Conservation (phyloP, 768 basidiomycete genomes). For the Lactifluus pinguis region DNA sequence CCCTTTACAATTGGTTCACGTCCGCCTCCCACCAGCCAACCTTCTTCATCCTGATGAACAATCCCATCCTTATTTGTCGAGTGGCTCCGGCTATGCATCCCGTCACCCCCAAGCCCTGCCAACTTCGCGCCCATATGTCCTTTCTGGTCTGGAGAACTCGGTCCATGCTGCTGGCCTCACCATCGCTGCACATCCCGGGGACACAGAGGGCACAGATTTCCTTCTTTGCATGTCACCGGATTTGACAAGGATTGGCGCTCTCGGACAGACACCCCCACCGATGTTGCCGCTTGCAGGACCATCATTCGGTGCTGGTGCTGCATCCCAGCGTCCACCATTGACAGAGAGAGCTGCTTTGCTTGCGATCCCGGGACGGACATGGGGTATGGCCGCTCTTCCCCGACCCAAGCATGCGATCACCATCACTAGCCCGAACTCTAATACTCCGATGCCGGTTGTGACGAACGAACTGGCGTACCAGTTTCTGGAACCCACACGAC, state of each 20-base stretch:
- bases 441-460: constrained; percentile 40
- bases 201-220: constrained; percentile 65
- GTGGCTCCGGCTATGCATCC: constrained; percentile 38
- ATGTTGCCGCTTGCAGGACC: constrained; percentile 32
- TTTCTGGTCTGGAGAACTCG: constrained; percentile 50
- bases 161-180: constrained; percentile 61
- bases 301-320: constrained; percentile 28
- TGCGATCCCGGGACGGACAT: constrained; percentile 74
- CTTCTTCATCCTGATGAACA: constrained; percentile 72
- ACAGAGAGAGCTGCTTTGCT: constrained; percentile 72
- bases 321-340: constrained; percentile 49
- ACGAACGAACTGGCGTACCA: constrained; percentile 80
- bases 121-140: constrained; percentile 46
- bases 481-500: constrained; percentile 60
- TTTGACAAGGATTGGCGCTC: constrained; percentile 57
- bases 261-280: constrained; percentile 53
- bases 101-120: constrained; percentile 37
- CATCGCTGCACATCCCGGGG: constrained; percentile 65
- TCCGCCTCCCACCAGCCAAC: constrained; percentile 69
- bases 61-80: constrained; percentile 39
- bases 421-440: constrained; percentile 24
- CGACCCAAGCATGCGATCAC: constrained; percentile 27
- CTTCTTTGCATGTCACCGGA: constrained; percentile 70
- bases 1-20: constrained; percentile 61
- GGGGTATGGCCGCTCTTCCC: constrained; percentile 65